Conservation (phyloP, 306 rosid species). For the Rosa rugosa region DNA sequence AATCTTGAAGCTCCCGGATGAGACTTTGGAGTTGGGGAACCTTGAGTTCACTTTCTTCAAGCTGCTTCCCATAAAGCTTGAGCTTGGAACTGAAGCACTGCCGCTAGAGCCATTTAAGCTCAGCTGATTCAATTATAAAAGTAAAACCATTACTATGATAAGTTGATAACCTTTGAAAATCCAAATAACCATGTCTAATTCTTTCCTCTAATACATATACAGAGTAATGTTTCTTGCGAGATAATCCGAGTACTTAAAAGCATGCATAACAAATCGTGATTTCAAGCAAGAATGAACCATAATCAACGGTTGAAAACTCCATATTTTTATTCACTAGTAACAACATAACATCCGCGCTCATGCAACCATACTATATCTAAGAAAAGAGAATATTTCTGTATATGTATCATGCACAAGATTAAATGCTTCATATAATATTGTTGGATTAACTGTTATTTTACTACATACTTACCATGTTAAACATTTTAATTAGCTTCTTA, state of each 20-base stretch:
- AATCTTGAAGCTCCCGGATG: slow-evolving; percentile 53
- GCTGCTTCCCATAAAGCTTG: slow-evolving; percentile 70
- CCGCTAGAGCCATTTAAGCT: slow-evolving; percentile 63
- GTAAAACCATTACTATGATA: background rate
- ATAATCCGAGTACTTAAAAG: background rate
- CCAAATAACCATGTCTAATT: background rate
- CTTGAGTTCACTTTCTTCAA: slow-evolving; percentile 75
- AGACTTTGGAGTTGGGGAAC: slow-evolving; percentile 38
- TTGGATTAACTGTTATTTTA: background rate
- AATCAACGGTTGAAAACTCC: background rate
- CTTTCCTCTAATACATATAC: background rate
- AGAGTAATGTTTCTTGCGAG: background rate
- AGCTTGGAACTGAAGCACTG: slow-evolving; percentile 55
- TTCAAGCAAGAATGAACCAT: background rate
- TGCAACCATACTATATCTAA: background rate
- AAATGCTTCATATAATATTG: background rate
- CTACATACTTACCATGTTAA: background rate
- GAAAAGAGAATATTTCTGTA: background rate
- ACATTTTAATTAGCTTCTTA: background rate
- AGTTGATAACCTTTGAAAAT: background rate
- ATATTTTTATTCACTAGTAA: background rate
- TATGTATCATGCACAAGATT: background rate
- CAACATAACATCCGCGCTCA: background rate
- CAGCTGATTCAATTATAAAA: slow-evolving; percentile 42
- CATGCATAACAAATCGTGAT: background rate